phyloP scores from a whole-genome alignment of 1,139 yeast species.

The Wickerhamomyces sp. region DNA sequence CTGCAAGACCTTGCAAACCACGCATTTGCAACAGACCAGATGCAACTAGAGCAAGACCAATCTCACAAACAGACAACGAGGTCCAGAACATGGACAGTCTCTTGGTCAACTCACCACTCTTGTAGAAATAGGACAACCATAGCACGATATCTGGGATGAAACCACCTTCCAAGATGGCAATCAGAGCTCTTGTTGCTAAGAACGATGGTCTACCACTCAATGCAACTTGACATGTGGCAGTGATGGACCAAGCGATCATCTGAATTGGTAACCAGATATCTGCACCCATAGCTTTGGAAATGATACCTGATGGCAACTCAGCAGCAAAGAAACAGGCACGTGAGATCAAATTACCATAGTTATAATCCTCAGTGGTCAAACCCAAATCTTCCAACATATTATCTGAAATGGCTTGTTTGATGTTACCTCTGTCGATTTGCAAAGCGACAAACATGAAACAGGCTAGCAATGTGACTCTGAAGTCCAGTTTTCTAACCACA shows the following conservation, averaged over 20 bases:
- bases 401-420: slow-evolving; percentile 45
- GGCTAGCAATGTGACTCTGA: slow-evolving; percentile 41
- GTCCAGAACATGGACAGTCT: slow-evolving; percentile 2
- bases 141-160: slow-evolving; percentile 48
- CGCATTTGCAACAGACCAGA: not conserved
- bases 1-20: slow-evolving; percentile 5
- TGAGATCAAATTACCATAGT: slow-evolving; percentile 42
- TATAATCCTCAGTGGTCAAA: slow-evolving; percentile 41
- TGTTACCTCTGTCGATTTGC: slow-evolving; percentile 46
- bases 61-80: not conserved
- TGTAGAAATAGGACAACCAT: slow-evolving; percentile 51
- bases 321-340: slow-evolving; percentile 39
- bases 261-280: slow-evolving; percentile 51
- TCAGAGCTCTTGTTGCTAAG: slow-evolving; percentile 37
- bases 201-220: slow-evolving; percentile 33
- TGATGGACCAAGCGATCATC: slow-evolving; percentile 45
- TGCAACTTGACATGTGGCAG: slow-evolving; percentile 43
- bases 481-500: slow-evolving; percentile 38
- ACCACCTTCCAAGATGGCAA: slow-evolving; percentile 49
- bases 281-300: slow-evolving; percentile 37
- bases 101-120: slow-evolving; percentile 20
- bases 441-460: slow-evolving; percentile 46
- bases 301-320: slow-evolving; percentile 47
- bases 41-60: not conserved
- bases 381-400: slow-evolving; percentile 38